phyloP scores from a whole-genome alignment of 176 grass and related monocot genomes.

The Musa beccarii region DNA sequence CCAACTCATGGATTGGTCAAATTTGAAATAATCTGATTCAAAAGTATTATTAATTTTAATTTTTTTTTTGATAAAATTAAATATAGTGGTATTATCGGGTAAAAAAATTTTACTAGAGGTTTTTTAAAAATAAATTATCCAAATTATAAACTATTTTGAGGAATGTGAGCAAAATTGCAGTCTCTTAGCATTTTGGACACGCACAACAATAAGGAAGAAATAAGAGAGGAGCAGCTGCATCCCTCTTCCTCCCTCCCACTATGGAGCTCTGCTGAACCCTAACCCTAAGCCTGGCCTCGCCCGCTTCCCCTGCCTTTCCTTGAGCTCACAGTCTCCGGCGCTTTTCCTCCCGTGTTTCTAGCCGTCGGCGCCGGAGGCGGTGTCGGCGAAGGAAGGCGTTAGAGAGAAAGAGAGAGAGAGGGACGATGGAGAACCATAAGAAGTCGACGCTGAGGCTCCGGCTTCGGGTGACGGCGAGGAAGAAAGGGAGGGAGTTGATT shows the following conservation, averaged over 20 bases:
- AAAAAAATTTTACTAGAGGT: no score
- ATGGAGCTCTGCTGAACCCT: neutral
- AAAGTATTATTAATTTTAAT: no score
- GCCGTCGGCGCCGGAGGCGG: neutral
- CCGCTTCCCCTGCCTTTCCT: neutral
- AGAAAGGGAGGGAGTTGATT: neutral
- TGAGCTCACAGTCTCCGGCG: neutral
- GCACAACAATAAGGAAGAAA: neutral
- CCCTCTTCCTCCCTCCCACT: neutral
- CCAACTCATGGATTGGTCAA: no score
- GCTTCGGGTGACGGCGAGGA: conserved; percentile 20
- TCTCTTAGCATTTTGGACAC: no score
- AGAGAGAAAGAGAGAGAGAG: neutral
- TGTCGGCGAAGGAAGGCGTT: neutral
- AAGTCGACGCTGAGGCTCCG: conserved; percentile 16
- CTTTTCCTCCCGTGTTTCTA: neutral
- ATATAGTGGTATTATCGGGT: no score
- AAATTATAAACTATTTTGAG: no score
- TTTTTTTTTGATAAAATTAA: no score
- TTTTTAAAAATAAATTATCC: no score
- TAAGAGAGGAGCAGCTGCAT: neutral
- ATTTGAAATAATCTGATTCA: no score
- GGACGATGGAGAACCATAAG: conserved; percentile 22
- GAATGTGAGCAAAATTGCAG: no score
- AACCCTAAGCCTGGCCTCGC: neutral